phyloP scores from a whole-genome alignment of 148 eudicot species.

The Camellia granthamiana region DNA sequence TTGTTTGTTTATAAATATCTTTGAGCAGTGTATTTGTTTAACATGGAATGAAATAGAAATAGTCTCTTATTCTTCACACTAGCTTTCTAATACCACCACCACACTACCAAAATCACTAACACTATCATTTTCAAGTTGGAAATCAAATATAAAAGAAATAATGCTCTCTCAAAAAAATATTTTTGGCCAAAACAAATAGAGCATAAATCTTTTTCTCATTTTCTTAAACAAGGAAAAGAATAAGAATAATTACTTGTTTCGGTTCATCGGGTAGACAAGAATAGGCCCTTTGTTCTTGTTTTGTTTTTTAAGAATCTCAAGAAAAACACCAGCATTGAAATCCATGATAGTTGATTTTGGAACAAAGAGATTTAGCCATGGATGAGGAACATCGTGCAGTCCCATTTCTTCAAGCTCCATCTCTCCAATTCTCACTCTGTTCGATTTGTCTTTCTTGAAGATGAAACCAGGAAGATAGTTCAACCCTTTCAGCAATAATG shows the following conservation, averaged over 20 bases:
- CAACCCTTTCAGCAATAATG: conserved; percentile 33
- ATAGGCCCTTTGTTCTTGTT: conserved; percentile 49
- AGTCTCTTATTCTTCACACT: no score
- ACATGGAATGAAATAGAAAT: no score
- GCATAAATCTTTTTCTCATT: not conserved
- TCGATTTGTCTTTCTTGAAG: conserved; percentile 49
- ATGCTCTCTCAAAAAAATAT: no score
- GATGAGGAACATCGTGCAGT: conserved; percentile 77
- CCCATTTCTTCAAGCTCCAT: conserved; percentile 53
- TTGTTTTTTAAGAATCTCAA: conserved; percentile 42
- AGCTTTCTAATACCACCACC: no score
- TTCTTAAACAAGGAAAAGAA: not conserved
- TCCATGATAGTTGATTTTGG: conserved; percentile 61
- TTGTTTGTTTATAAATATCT: no score
- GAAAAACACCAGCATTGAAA: conserved; percentile 52
- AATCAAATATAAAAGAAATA: no score
- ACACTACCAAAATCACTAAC: no score
- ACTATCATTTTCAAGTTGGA: no score
- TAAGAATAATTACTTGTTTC: conserved; percentile 50
- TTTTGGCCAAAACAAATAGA: no score
- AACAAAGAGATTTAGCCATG: conserved; percentile 85
- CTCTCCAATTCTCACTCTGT: conserved; percentile 65
- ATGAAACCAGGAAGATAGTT: conserved; percentile 34
- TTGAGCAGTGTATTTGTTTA: no score
- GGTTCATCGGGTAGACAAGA: conserved; percentile 74